Base-by-base conservation (phyloP, 495 filamentous ascomycete genomes). In the Xylaria nigripes region DNA sequence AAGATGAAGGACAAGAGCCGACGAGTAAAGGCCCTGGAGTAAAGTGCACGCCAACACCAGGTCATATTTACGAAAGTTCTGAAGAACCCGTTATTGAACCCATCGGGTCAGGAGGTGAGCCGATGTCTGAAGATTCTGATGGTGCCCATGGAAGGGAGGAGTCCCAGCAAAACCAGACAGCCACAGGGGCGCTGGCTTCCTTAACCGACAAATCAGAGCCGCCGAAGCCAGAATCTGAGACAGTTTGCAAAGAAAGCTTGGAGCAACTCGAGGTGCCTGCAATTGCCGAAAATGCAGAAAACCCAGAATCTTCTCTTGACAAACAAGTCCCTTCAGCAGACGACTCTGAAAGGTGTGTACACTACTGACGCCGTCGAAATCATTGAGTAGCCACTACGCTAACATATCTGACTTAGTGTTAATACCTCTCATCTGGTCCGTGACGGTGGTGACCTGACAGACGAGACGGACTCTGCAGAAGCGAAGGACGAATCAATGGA, bases 331-430 rank as follows among this genome's bases (percentile, higher is more conserved):
- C 43, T 5, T 16, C 41, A 16, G 44, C 45, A 23, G 56, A 55
- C 19, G 21, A 18, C 13, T 12, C 22, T 29, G 53, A 59, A 19
- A 41, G 42, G 41, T 55, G 57, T 34, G 56, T 48, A 23, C 10
- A 32, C 3, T 1, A 7, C 34, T 4, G 22, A 36, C 32, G 6
- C 32, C 7, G 5, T 18, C 19, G 34, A 32, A 16, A 54, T 22
- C 4, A 4, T 6, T 38, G 22, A 10, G 32, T 29, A 29, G 25
- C 21, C 6, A 2, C 13, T 22, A 19, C 32, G n/a, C 53, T 55
- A 24, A 55, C 36, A 16, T 49, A 0, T 43, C 22, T 23, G 29
- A 38, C 19, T 13, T 6, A 55, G 53, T 29, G 12, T 44, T 50
- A n/a, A n/a, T n/a, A 34, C 53, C 29, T 21, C 45, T 45, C 38